Base-by-base conservation (phyloP, 83 land plant species). In the Thuja plicata region DNA sequence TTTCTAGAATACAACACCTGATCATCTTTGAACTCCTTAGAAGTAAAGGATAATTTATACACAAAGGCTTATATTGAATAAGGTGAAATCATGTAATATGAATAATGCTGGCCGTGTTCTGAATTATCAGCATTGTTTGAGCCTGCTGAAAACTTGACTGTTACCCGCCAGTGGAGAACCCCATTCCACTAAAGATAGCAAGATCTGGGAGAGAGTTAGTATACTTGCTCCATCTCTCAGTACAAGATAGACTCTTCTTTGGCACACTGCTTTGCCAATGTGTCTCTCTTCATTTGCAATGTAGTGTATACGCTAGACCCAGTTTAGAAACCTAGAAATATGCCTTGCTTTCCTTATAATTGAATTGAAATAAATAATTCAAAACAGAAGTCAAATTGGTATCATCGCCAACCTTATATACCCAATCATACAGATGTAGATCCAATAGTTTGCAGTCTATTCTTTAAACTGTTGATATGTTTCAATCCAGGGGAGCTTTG, bases 231-330 rank as follows among this genome's bases (percentile, higher is more conserved):
- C 82, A 78, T 3, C 19, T 7, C 97, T 12, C 97, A 96, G 35
- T 97, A 91, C 45, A 97, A 60, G 24, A 92, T 91, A 12, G 96
- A 96, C 84, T 97, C 99, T 24, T 94, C 95, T 55, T 95, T 97
- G 13, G 95, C 96, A 87, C 97, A 96, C 81, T 94, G 93, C 91
- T 96, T 95, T 35, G 94, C 98, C 83, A 95, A 82, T 90, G 92
- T 92, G 35, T 95, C 94, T 94, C 92, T 27, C 95, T 94, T 48
- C 84, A 43, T 81, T 81, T 81, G 52, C 84, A 81, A 81, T 12
- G 24, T 21, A 81, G 50, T 81, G 24, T 8, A 48, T 81, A 37
- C 8, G 21, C 21, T 41, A 24, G 43, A 24, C n/a, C 0, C 45
- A 81, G 24, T n/a, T 43, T 16, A 16, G 24, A 17, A 81, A 43